These are phyloP conservation scores for Debaryomyces hansenii DNA, from an alignment of 805 yeast genomes.

Conservation along the genomic window DNA sequence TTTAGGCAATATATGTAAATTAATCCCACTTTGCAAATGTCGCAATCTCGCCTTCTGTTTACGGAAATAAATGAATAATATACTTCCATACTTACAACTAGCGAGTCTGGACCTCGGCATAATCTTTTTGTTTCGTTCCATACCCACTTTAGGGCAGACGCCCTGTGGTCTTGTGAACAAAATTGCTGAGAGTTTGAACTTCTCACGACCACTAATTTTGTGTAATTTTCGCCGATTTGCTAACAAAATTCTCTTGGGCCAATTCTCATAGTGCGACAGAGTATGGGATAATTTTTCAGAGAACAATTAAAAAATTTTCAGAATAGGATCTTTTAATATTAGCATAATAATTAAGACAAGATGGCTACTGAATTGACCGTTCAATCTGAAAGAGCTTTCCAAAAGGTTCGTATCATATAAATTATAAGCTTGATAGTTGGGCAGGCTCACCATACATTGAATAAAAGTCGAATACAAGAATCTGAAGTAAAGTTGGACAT, in stretches of 20 bases:
- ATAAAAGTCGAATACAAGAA: no score
- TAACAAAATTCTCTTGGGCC: not conserved
- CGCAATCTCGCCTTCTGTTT: not conserved
- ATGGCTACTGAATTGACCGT: conserved; percentile 99
- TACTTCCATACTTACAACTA: not conserved
- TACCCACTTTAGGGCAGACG: no score
- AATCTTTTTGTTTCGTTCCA: no score
- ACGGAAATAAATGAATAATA: not conserved
- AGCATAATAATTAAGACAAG: conserved; percentile 32
- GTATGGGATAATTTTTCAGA: conserved; percentile 14
- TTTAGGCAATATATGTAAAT: not conserved
- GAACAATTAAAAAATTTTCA: conserved; percentile 3
- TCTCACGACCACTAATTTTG: not conserved
- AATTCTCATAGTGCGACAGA: not conserved
- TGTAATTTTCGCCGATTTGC: not conserved
- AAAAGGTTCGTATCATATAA: conserved; percentile 76
- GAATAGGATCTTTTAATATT: conserved; percentile 1
- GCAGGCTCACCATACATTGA: not conserved
- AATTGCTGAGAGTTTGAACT: not conserved
- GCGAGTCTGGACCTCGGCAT: no score
- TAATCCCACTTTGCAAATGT: no score
- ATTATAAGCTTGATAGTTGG: not conserved
- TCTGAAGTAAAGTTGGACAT: no score
- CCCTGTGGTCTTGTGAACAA: no score
- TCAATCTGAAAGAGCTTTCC: conserved; percentile 99